Evolutionary conservation across 1,284 basidiomycete genomes (phyloP), one percentile per base, ranked within the genome.

Genomic region (Coniferiporia sulphurascens): DNA sequence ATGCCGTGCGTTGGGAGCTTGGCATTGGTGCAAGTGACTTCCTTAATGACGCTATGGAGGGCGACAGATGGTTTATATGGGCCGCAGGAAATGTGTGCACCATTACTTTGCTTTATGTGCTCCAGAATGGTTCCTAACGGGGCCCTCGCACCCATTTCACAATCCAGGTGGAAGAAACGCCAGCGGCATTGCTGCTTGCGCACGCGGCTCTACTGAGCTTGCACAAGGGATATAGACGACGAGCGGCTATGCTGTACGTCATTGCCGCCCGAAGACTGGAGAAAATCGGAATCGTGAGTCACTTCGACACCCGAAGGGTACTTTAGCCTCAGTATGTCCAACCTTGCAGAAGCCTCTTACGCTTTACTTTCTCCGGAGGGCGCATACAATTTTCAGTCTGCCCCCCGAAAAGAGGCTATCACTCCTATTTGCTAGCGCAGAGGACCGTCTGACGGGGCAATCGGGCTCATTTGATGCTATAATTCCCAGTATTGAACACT

Each of bases 21-120:
- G 83, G 84, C 2, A 84, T 91, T 44, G 67, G 74, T n/a, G 71
- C 69, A 21, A 67, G 71, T 9, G 87, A 91, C 55, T 86, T 89
- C 65, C 64, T 84, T 8, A 73, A 77, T 50, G 71, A 76, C 52
- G 66, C 74, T 10, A 68, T 91, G 36, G 87, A 88, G 64, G 90
- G 89, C 1, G 90, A 92, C 64, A 75, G 86, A 59, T 92, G 89
- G 89, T 72, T 92, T 4, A 86, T 89, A 10, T 89, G 83, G 82
- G 89, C 89, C 48, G 88, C 89, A 34, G 85, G 85, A 64, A 83
- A 83, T 72, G 90, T 92, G 74, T 62, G 84, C 57, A 45, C 38
- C 58, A 19, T 62, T 34, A 46, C 8, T 53, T 36, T 27, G 27
- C 27, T 27, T 27, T 27, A 27, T 27, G 8, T 13, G 27, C 56